Evolutionary conservation across 208 protist genomes (phyloP), one percentile per base, ranked within the genome.

Genomic region (Leishmania tropica): DNA sequence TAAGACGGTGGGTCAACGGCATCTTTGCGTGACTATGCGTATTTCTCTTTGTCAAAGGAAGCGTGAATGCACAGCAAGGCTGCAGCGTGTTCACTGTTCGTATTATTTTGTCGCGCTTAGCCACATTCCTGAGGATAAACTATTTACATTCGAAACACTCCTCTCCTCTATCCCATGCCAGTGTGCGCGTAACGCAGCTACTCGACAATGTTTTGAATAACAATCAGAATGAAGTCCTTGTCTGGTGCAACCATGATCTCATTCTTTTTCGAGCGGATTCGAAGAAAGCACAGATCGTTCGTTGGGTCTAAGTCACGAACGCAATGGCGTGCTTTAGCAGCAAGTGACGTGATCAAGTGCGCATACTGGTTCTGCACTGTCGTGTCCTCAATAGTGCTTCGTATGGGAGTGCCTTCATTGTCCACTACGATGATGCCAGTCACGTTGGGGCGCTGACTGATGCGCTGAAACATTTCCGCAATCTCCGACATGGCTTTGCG

Each of bases 161-260:
- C 56, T 24, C n/a, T 65, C 17, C 35, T 76, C 73, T 58, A 47
- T n/a, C 8, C 40, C 0, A 65, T 3, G 53, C 17, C 31, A 47
- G 75, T 51, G 53, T 51, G 35, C 40, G 11, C 40, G 8, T n/a
- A 19, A 6, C 45, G 37, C 21, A 48, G 42, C 31, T 83, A 81
- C 60, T 95, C 91, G 21, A 87, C 81, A 76, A 97, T 88, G 70
- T 89, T 95, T 80, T 98, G 96, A 85, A 98, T 98, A 53, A 98
- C 96, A 81, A 98, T 98, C 64, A 98, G 88, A 67, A 94, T 95
- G 87, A 96, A 98, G 53, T 98, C 94, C 71, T 97, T 96, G 68
- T 97, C 92, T 35, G 98, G 97, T 56, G 96, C 96, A 6, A 99
- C 96, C 98, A 99, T 98, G 53, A 99, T 99, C 88, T 99, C 98